A percentile compares a stretch with the other conserved stretches of the same genome.
phyloP scores from a whole-genome alignment of 345 rosid species.

The Eucalyptus brandiana region DNA sequence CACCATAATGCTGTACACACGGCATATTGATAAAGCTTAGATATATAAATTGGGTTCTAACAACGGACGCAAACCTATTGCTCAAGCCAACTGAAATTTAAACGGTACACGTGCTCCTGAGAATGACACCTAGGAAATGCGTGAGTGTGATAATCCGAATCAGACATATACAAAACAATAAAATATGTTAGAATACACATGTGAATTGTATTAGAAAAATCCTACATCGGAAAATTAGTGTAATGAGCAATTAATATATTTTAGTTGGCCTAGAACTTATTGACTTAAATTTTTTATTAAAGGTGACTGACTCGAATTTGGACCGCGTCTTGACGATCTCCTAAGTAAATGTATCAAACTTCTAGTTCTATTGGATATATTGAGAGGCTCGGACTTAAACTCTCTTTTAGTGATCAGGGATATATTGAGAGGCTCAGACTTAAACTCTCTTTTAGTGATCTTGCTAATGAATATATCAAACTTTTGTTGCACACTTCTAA shows the following conservation, averaged over 20 bases:
- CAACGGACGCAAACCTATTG: neutral
- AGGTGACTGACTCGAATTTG: no score
- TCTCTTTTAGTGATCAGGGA: no score
- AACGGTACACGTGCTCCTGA: neutral
- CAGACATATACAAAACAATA: neutral
- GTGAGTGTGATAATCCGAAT: neutral
- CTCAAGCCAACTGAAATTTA: neutral
- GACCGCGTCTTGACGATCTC: fast-evolving
- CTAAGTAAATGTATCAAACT: no score
- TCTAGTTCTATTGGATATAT: no score
- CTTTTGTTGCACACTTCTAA: no score
- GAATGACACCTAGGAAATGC: neutral
- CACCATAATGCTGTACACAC: neutral
- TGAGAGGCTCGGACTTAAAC: no score
- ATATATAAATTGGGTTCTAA: neutral
- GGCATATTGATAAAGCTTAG: neutral
- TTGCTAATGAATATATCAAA: no score
- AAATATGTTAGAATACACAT: neutral
- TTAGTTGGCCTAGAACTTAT: fast-evolving
- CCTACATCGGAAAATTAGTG: fast-evolving
- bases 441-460: no score
- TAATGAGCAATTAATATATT: no score
- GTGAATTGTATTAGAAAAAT: no score
- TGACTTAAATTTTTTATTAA: no score
- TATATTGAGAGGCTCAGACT: no score